Percentiles rank a stretch among this genome's conserved stretches.
Evolutionary conservation across 768 basidiomycete species (phyloP).

Genomic region (Mycena pura): DNA sequence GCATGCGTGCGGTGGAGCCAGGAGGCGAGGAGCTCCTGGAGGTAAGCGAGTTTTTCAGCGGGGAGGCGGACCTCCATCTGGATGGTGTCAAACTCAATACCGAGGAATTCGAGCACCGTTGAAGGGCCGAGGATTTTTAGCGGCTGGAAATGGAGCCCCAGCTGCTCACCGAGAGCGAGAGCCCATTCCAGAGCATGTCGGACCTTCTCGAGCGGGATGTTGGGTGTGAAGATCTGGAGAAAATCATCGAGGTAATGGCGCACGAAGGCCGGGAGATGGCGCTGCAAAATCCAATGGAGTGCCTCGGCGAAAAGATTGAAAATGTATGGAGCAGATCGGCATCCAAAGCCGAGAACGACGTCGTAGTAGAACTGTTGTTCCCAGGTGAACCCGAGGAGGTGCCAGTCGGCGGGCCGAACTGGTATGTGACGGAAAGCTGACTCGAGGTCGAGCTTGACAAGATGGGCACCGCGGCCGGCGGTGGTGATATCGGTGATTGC

Average conservation of each 20-base stretch:
- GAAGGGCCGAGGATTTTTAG: constrained; percentile 35
- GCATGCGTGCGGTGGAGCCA: constrained; percentile 1
- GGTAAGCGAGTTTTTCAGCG: constrained; percentile 11
- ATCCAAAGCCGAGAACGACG: neutral
- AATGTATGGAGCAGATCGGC: constrained; percentile 32
- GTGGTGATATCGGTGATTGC: too few relatives aligned
- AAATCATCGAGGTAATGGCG: constrained; percentile 47
- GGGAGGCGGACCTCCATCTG: constrained; percentile 18
- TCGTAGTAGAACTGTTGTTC: neutral
- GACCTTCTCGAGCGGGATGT: neutral
- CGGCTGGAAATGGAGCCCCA: constrained; percentile 1
- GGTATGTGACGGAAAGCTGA: too few relatives aligned
- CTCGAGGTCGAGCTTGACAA: too few relatives aligned
- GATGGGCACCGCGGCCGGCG: too few relatives aligned
- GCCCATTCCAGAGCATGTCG: constrained; percentile 37
- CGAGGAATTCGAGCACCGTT: constrained; percentile 33
- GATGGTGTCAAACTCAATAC: constrained; percentile 29
- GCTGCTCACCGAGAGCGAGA: constrained; percentile 26
- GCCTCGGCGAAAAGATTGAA: constrained; percentile 26
- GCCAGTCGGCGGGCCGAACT: constrained; percentile 29
- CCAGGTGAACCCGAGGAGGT: constrained; percentile 13
- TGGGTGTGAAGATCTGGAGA: constrained; percentile 32
- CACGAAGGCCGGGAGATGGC: constrained; percentile 36
- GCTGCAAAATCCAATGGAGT: constrained; percentile 4
- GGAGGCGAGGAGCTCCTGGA: neutral